Conservation (phyloP, 495 filamentous ascomycete species). For the Letharia lupina region DNA sequence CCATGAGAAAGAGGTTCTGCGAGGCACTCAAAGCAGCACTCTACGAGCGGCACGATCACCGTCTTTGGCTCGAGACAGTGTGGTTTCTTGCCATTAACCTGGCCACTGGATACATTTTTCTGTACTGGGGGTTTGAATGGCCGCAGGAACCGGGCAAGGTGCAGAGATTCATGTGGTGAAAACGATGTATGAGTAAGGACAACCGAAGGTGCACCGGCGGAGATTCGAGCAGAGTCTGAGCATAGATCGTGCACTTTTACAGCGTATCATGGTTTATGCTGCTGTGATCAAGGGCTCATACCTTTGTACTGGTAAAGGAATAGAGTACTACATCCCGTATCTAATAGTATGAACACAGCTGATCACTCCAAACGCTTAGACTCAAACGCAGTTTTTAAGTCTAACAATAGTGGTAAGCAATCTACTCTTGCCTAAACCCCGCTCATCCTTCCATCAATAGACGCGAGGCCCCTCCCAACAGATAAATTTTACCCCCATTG, state of each 20-base stretch:
- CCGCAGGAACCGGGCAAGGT: slow-evolving; percentile 64
- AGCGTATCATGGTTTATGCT: background rate
- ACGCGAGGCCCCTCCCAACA: background rate
- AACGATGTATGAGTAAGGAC: background rate
- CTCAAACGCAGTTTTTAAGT: background rate
- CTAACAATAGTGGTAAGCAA: background rate
- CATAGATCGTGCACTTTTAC: background rate
- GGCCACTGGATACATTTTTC: slow-evolving; percentile 71
- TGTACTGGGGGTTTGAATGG: slow-evolving; percentile 76
- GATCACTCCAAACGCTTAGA: background rate
- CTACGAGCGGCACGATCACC: slow-evolving; percentile 27
- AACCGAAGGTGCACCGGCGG: too few relatives aligned
- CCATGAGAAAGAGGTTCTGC: background rate
- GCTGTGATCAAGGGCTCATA: background rate
- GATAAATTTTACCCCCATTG: background rate
- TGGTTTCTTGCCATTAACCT: slow-evolving; percentile 72
- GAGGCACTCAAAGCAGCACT: slow-evolving; percentile 8
- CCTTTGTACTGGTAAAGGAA: background rate
- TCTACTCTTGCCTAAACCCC: background rate
- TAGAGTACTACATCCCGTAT: background rate
- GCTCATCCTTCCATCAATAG: background rate
- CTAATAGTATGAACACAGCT: background rate
- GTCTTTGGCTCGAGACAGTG: slow-evolving; percentile 62
- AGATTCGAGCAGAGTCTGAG: background rate
- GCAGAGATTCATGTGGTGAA: slow-evolving; percentile 91